Base-by-base conservation (phyloP, 148 eudicot genomes). In the Simmondsia chinensis region DNA sequence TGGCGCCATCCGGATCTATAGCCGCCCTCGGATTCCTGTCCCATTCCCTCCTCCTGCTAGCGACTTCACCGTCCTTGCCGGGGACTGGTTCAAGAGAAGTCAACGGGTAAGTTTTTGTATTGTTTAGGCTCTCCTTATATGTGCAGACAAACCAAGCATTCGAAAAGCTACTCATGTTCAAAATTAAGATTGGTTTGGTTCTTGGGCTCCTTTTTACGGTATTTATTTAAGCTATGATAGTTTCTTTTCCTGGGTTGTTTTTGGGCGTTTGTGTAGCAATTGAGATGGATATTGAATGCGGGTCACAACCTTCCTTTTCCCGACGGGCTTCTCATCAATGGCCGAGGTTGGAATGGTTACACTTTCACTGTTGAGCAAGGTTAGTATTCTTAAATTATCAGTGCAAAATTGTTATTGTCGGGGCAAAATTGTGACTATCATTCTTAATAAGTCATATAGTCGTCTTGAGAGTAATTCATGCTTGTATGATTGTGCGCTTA, bases 271-370 rank as follows among this genome's bases (percentile, higher is more conserved):
- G 33, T 68, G 33, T 54, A 89, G 94, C 71, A 69, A 61, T 48
- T 91, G 54, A 65, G 40, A 26, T 35, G 48, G 23, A 42, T 63
- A n/a, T 32, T 93, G 69, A 73, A 79, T 27, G 53, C 68, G 13
- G 94, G 99, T 17, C 83, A 66, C 20, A 68, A 65, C 43, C 71
- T 93, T 48, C 79, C 83, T 31, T 50, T 71, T 64, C 94, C 99
- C 11, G 89, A 93, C 60, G 99, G 99, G 2, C 77, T 93, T 60
- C 72, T 82, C 45, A 82, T 93, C 64, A 93, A 93, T 44, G 99
- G 99, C 9, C 86, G 88, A 7, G 99, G 96, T 19, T 86, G 96
- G 96, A 82, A 82, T 43, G 96, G 99, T 22, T 73, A 86, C 25
- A 65, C 89, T 33, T 79, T 86, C 58, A 69, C 77, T 0, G 83